Base-by-base conservation (phyloP, 306 rosid genomes). In the Urtica urens region DNA sequence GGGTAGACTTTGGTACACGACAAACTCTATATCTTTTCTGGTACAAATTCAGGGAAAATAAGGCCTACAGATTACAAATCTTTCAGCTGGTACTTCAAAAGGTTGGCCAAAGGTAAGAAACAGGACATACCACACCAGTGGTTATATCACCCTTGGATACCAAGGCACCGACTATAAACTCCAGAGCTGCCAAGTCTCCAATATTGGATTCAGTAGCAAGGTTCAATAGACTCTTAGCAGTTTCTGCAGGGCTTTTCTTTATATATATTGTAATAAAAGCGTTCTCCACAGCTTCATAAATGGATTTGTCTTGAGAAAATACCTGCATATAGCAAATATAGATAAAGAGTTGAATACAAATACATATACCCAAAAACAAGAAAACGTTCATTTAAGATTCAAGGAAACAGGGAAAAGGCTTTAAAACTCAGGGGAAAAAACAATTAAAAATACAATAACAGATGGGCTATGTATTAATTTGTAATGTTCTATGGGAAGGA, bases 231-330 rank as follows among this genome's bases (percentile, higher is more conserved):
- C 72, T 78, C 69, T 70, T 81, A 51, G 95, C 93, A 55, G 90
- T 81, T 70, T 88, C 97, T 10, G 59, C 55, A 11, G 90, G 86
- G 58, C 42, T 81, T 66, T 84, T 88, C 65, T 78, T 66, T 25
- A 88, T 74, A 66, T 81, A 88, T 64, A 88, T 88, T 53, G 93
- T 68, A 37, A 72, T 44, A 60, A 88, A 88, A 46, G 97, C 95
- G 10, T 69, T 78, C 81, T 88, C 97, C 60, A 88, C 95, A 60
- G 97, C 97, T 71, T 84, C 97, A 39, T 70, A 81, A 65, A 88
- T 84, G 66, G 97, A 81, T 64, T 88, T 88, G 49, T 84, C 97
- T 58, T 88, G 95, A 49, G 97, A 88, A 81, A 88, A 88, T 30
- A 66, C 93, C 97, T 88, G 43, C 72, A 75, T 10, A 4, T n/a